Base-by-base conservation (phyloP, 2,329 filamentous ascomycete genomes). In the Triangularia verruculosa region DNA sequence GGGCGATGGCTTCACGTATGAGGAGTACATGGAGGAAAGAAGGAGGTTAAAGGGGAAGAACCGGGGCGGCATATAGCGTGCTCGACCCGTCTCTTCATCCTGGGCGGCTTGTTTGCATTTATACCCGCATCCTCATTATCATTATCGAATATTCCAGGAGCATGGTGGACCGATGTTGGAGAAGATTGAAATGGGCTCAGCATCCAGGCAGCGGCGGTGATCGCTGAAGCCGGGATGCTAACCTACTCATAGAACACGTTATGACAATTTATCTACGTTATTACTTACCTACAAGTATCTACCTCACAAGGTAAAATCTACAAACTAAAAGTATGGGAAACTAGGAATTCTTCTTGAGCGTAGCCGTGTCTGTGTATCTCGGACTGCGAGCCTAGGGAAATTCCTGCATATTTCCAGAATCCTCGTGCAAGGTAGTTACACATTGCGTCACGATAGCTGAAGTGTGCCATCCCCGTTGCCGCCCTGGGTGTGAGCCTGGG, bases 31-130 rank as follows among this genome's bases (percentile, higher is more conserved):
- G 54, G 39, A 57, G 39, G 34, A 57, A 32, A 54, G 64, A 51
- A 63, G 61, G 24, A 61, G 15, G 27, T 28, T 55, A 4, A 66
- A 66, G 28, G 64, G 64, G 27, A 66, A 63, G 57, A 28, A 59
- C 43, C 39, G 54, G 59, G 51, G 55, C 8, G 59, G 56, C 24
- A 51, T 59, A 30, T 59, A 47, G 39, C 17, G 39, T 47, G 39
- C n/a, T 17, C 9, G 7, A 9, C n/a, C 39, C 9, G 39, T 47
- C n/a, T 20, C n/a, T 47, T 7, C n/a, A 20, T 3, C 15, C 20
- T 11, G 17, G 39, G 39, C 17, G 39, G n/a, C 7, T 8, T 47
- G 17, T 47, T 47, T 47, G 39, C 39, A 47, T 47, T n/a, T 47
- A 47, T 47, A 47, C 39, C 39, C 39, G 20, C 39, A 8, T 47